Percentiles rank a stretch among this genome's conserved stretches.
Conservation (phyloP, 306 rosid species). For the Dalbergia cochinchinensis region DNA sequence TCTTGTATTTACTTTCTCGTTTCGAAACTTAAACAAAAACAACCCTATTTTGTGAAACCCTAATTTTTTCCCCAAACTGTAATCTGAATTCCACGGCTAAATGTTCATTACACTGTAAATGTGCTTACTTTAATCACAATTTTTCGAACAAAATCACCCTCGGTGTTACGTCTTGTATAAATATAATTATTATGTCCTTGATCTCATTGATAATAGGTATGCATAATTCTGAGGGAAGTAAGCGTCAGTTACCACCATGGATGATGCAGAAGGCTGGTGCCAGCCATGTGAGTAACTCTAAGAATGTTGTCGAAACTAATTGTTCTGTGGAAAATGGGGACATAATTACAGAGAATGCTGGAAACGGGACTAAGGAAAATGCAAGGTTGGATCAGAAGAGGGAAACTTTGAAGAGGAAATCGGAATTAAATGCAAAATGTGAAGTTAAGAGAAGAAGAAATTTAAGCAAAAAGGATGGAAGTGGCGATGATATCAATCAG, state of each 20-base stretch:
- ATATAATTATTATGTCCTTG: background rate
- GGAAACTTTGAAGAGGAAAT: slow-evolving; percentile 48
- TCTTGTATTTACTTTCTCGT: slow-evolving; percentile 10
- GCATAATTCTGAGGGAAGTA: slow-evolving; percentile 55
- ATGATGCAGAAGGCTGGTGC: slow-evolving; percentile 65
- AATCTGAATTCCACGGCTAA: background rate
- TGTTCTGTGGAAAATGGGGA: slow-evolving; percentile 42
- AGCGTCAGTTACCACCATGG: slow-evolving; percentile 80
- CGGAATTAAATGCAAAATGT: slow-evolving; percentile 41
- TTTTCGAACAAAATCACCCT: background rate
- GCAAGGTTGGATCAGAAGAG: slow-evolving; percentile 41
- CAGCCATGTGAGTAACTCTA: slow-evolving; percentile 46
- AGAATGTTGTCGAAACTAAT: slow-evolving; percentile 46
- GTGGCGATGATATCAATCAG: slow-evolving; percentile 18
- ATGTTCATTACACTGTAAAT: background rate
- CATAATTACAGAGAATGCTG: slow-evolving; percentile 36
- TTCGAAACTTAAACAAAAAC: background rate
- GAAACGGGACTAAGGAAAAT: slow-evolving; percentile 14
- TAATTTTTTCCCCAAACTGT: slow-evolving; percentile 27
- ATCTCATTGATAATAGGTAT: slow-evolving; percentile 40
- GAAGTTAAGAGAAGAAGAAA: slow-evolving; percentile 51
- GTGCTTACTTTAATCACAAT: slow-evolving; percentile 5
- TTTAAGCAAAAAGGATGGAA: slow-evolving; percentile 43
- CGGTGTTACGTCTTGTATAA: background rate
- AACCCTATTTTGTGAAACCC: slow-evolving; percentile 40